A percentile compares a stretch with the other conserved stretches of the same genome.
These are phyloP conservation scores for Uronychia setigera DNA, from an alignment of 73 alveolate genomes.

Conservation along the genomic window DNA sequence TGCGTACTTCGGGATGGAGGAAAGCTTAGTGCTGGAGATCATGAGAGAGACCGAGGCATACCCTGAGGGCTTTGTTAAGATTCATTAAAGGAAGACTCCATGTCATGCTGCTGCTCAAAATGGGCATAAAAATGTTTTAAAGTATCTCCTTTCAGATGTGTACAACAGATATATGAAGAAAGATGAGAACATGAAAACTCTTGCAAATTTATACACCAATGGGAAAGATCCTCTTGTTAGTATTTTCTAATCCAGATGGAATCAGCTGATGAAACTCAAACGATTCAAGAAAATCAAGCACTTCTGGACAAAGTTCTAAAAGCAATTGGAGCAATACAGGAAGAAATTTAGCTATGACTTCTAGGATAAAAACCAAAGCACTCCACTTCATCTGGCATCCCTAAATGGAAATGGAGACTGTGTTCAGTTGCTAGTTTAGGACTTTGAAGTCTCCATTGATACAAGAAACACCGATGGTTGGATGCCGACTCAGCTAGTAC, in stretches of 20 bases:
- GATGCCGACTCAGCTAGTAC: conserved; percentile 40
- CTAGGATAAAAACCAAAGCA: conserved; percentile 18
- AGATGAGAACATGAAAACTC: conserved; percentile 6
- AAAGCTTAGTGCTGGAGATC: not conserved
- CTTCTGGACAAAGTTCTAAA: not conserved
- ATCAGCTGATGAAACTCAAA: not conserved
- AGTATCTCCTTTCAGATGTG: conserved; percentile 9
- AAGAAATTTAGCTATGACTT: conserved; percentile 14
- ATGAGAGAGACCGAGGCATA: conserved; percentile 16
- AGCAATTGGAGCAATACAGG: not conserved
- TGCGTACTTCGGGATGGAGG: conserved; percentile 1
- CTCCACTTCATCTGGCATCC: conserved; percentile 45
- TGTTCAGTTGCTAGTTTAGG: conserved; percentile 20
- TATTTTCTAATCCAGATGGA: not conserved
- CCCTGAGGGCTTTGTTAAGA: conserved; percentile 42
- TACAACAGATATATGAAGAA: conserved; percentile 9
- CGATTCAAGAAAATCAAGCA: not conserved
- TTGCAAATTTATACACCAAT: not conserved
- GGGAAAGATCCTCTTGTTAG: not conserved
- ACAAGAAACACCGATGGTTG: conserved; percentile 40
- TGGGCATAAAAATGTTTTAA: conserved; percentile 17
- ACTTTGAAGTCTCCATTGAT: not conserved
- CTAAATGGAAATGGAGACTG: conserved; percentile 28
- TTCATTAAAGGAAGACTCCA: conserved; percentile 33
- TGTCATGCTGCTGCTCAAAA: conserved; percentile 57